Conservation (phyloP, 1,284 basidiomycete species). For the Fomitopsis betulina region DNA sequence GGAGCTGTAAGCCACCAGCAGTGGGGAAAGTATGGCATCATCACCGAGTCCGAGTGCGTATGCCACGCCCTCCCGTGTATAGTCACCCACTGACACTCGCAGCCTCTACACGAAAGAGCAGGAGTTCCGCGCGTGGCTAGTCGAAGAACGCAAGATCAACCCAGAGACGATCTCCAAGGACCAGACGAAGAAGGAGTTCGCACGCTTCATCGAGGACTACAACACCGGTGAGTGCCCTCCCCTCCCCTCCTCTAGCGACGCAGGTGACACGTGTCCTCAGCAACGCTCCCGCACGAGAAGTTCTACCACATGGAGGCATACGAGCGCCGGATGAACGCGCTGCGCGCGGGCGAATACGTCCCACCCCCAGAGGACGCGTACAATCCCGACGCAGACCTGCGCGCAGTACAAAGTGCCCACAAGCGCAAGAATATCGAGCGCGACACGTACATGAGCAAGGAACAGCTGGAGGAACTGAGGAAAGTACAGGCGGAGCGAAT, state of each 20-base stretch:
- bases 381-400: constrained; percentile 78
- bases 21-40: constrained; percentile 88
- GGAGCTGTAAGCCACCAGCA: constrained; percentile 57
- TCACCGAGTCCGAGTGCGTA: constrained; percentile 78
- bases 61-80: background rate
- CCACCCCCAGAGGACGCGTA: constrained; percentile 66
- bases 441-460: constrained; percentile 71
- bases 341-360: constrained; percentile 75
- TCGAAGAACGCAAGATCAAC: constrained; percentile 86
- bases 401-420: constrained; percentile 60
- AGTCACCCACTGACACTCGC: background rate
- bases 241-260: background rate
- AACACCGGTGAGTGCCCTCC: constrained; percentile 63
- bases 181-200: constrained; percentile 80
- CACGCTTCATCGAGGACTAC: constrained; percentile 77
- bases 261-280: constrained; percentile 31
- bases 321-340: constrained; percentile 74
- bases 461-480: constrained; percentile 76
- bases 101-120: constrained; percentile 77
- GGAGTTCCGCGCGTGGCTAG: constrained; percentile 87
- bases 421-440: constrained; percentile 59
- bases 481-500: constrained; percentile 78
- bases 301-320: constrained; percentile 85
- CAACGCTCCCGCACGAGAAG: constrained; percentile 87
- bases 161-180: constrained; percentile 83